Evolutionary conservation across 1,139 yeast species (phyloP).

Genomic region (Sugiyamaella pinicola): DNA sequence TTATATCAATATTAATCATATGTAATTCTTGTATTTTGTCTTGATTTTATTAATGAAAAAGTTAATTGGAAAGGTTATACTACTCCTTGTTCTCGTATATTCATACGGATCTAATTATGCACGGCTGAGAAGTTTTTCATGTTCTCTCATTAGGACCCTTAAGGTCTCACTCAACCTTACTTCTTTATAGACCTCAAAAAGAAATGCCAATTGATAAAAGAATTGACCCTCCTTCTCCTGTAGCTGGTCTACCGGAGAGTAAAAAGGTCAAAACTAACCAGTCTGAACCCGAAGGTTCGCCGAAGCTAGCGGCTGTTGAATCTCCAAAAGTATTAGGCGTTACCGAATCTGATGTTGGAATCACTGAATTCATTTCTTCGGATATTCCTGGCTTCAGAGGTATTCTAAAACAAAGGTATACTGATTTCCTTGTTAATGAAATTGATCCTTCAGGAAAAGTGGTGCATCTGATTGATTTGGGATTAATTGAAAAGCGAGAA

Average conservation of each 20-base stretch:
- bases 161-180: not conserved
- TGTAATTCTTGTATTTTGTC: not conserved
- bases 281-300: not conserved
- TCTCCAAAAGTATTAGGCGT: conserved; percentile 37
- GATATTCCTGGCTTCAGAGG: conserved; percentile 71
- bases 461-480: conserved; percentile 73
- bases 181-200: not conserved
- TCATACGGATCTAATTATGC: not conserved
- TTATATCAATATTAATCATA: conserved; percentile 47
- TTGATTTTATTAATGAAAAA: conserved; percentile 3
- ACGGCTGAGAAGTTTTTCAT: conserved; percentile 7
- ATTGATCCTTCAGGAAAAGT: conserved; percentile 69
- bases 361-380: conserved; percentile 64
- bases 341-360: conserved; percentile 80
- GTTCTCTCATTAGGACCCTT: not conserved
- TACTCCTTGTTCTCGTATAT: too few relatives aligned
- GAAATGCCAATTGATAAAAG: conserved; percentile 7
- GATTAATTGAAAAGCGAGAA: conserved; percentile 61
- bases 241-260: not conserved
- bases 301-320: not conserved
- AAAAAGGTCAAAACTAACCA: conserved; percentile 3
- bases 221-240: conserved; percentile 9
- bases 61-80: not conserved
- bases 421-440: conserved; percentile 95
- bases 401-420: conserved; percentile 78